Base-by-base conservation (phyloP, 306 rosid species). In the Pyrus betulifolia region DNA sequence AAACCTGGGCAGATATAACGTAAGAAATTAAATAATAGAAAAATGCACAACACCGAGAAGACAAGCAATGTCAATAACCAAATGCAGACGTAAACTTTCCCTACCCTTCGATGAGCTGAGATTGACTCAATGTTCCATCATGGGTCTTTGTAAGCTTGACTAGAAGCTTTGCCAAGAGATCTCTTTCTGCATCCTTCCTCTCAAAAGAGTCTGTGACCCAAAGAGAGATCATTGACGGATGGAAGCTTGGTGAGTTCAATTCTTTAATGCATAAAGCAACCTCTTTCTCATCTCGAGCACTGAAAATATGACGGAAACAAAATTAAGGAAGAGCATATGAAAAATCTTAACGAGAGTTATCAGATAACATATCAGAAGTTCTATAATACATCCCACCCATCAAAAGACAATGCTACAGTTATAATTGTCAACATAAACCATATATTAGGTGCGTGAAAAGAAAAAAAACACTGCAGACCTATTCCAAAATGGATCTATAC, bases 171-270 rank as follows among this genome's bases (percentile, higher is more conserved):
- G 91, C 89, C 81, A 96, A 85, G 75, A 87, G 91, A 71, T 86
- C 93, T 80, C 98, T 86, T 69, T 96, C 93, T 1, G 46, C 8
- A 72, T 92, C 94, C 88, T 90, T 93, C 49, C 90, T 84, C 89
- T 96, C 98, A 69, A 89, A 96, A 23, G 97, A 93, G 81, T 96
- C 93, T 2, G 81, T 76, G 79, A 96, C 88, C 99, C 98, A 96
- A 23, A 89, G 79, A 74, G 88, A 86, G 60, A 96, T 86, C 91
- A 96, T 89, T 15, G 93, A 85, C 18, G 99, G 85, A 83, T 93
- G 90, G 89, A 87, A 93, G 86, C 87, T 83, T 14, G 94, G 99
- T 65, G 94, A 80, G 73, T 89, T 86, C 86, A 96, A 79, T 0
- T 92, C 99, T 83, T 74, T 89, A 40, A 96, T 76, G 73, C 99